phyloP scores from a whole-genome alignment of 306 rosid species.

The Trifolium dubium region DNA sequence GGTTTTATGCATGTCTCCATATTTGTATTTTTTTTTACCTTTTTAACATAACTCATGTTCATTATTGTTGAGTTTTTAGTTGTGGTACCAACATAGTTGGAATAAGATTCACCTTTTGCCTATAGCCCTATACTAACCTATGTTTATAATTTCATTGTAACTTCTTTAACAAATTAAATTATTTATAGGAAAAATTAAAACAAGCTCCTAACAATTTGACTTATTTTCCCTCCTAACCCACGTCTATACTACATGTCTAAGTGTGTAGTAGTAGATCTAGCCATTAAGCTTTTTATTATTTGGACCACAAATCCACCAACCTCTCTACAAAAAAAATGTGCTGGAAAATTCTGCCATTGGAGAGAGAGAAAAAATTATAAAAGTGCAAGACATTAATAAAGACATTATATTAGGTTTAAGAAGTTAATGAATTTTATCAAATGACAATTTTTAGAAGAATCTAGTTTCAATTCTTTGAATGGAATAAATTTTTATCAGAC shows the following conservation, averaged over 20 bases:
- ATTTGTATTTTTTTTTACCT: no score
- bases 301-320: conserved; percentile 49
- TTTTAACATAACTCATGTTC: background rate
- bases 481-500: no score
- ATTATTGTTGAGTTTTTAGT: background rate
- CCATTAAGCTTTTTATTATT: conserved; percentile 41
- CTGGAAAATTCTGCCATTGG: conserved; percentile 12
- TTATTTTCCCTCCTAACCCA: background rate
- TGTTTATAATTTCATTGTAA: background rate
- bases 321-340: conserved; percentile 26
- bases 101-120: background rate
- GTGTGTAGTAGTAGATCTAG: conserved; percentile 29
- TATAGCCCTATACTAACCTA: background rate
- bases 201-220: background rate
- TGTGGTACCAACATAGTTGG: background rate
- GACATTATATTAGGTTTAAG: no score
- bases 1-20: background rate
- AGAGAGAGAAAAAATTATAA: background rate
- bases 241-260: conserved; percentile 5
- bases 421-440: no score
- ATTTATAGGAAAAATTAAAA: background rate
- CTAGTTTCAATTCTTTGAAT: no score
- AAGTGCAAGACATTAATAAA: conserved; percentile 4
- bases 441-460: no score
- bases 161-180: background rate